phyloP scores from a whole-genome alignment of 352 stramenopile genomes.

The Phytophthora melonis region DNA sequence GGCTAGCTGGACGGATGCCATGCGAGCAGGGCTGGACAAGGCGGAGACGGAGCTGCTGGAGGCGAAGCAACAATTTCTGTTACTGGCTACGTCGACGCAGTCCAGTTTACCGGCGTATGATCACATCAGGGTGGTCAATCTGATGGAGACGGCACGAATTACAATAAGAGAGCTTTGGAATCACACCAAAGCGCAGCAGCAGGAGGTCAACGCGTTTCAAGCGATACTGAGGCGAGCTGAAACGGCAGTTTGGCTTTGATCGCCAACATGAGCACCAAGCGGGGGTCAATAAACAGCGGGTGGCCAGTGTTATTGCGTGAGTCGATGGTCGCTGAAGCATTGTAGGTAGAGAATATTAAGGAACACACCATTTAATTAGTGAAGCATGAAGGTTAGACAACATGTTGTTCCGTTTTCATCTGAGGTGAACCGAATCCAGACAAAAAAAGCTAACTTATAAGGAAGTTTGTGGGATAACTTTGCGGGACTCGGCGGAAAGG shows the following conservation, averaged over 20 bases:
- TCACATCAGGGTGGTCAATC: background rate
- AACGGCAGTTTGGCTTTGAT: background rate
- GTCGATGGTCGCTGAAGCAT: background rate
- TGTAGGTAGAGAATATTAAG: background rate
- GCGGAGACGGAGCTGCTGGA: background rate
- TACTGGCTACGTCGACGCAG: background rate
- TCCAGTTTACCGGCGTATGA: background rate
- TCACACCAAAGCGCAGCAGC: background rate
- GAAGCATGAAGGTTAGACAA: too few species aligned
- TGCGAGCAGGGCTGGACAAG: background rate
- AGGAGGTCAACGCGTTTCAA: background rate
- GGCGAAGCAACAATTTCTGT: background rate
- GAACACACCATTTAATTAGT: too few species aligned
- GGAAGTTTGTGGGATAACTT: too few species aligned
- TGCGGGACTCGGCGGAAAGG: too few species aligned
- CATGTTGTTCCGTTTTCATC: too few species aligned
- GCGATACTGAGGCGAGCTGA: background rate
- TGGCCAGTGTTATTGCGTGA: background rate
- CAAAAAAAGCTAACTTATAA: too few species aligned
- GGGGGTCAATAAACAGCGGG: background rate
- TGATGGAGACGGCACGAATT: background rate
- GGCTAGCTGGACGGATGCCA: background rate
- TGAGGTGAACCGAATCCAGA: too few species aligned
- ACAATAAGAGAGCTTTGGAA: background rate
- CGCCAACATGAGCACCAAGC: background rate